Percentiles rank a stretch among this genome's conserved stretches.
phyloP scores from a whole-genome alignment of 805 yeast species.

The Ogataea paradorogensis region DNA sequence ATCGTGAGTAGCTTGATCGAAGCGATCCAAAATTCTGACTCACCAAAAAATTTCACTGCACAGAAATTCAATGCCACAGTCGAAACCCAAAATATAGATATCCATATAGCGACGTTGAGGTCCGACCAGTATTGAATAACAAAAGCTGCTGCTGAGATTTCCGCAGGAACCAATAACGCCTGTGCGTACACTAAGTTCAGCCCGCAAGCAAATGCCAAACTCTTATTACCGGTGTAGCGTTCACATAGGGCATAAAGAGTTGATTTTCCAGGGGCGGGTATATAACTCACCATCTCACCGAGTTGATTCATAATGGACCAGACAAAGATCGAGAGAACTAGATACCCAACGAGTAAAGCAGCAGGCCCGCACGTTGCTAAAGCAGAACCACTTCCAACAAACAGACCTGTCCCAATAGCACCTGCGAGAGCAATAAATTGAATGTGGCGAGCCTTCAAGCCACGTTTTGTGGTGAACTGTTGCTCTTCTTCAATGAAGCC shows the following conservation, averaged over 20 bases:
- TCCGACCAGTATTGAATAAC: conserved; percentile 59
- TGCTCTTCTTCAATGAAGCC: conserved; percentile 1
- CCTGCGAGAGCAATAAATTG: conserved; percentile 73
- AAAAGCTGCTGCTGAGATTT: conserved; percentile 60
- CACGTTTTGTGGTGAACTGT: conserved; percentile 34
- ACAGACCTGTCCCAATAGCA: conserved; percentile 63
- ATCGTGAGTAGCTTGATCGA: conserved; percentile 64
- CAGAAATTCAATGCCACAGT: conserved; percentile 45
- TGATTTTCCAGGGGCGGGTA: conserved; percentile 55
- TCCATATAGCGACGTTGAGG: conserved; percentile 58
- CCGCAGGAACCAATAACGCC: conserved; percentile 39
- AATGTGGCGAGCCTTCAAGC: conserved; percentile 46
- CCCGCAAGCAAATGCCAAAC: conserved; percentile 35
- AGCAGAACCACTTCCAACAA: conserved; percentile 49
- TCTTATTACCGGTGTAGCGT: conserved; percentile 28
- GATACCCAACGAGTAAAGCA: conserved; percentile 52
- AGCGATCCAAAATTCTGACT: conserved; percentile 64
- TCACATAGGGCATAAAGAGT: conserved; percentile 27
- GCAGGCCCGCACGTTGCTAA: conserved; percentile 32
- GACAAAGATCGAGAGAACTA: conserved; percentile 60
- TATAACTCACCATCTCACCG: conserved; percentile 64
- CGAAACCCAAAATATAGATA: conserved; percentile 48
- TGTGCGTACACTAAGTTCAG: conserved; percentile 36
- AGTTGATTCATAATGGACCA: conserved; percentile 62
- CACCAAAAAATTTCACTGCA: conserved; percentile 41